Evolutionary conservation across 176 grass and related monocot genomes (phyloP).

Genomic region (Carex parvula): DNA sequence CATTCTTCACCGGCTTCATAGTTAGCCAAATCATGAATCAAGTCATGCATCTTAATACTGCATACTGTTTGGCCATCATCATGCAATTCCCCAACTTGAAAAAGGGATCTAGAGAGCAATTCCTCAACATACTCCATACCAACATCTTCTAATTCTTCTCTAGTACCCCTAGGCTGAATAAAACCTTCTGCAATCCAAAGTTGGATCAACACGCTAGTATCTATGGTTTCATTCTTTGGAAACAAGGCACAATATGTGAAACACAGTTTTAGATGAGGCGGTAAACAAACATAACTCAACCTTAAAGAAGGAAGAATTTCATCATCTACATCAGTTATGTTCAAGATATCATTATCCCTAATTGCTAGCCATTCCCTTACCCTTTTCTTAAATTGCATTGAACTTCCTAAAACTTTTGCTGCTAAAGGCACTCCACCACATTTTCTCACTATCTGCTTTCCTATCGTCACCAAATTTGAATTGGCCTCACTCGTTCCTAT

Average conservation of each 20-base stretch:
- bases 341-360: slow-evolving; percentile 17
- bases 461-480: slow-evolving; percentile 11
- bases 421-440: slow-evolving; percentile 29
- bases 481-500: not conserved
- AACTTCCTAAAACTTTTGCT: slow-evolving; percentile 23
- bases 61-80: not conserved
- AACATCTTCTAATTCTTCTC: not conserved
- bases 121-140: not conserved
- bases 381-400: not conserved
- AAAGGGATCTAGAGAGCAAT: not conserved
- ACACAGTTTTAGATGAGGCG: slow-evolving; percentile 20
- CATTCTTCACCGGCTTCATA: slow-evolving; percentile 26
- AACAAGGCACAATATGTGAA: slow-evolving; percentile 25
- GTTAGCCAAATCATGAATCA: slow-evolving; percentile 24
- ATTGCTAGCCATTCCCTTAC: not conserved
- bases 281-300: slow-evolving; percentile 26
- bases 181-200: slow-evolving; percentile 35
- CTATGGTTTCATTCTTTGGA: not conserved
- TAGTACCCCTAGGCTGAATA: not conserved
- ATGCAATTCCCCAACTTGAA: not conserved
- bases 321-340: not conserved
- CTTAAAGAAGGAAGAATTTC: slow-evolving; percentile 18
- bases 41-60: not conserved
- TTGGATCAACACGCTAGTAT: not conserved
- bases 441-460: slow-evolving; percentile 20